phyloP scores from a whole-genome alignment of 2,329 filamentous ascomycete genomes.

The Ceratocystis huliohia region DNA sequence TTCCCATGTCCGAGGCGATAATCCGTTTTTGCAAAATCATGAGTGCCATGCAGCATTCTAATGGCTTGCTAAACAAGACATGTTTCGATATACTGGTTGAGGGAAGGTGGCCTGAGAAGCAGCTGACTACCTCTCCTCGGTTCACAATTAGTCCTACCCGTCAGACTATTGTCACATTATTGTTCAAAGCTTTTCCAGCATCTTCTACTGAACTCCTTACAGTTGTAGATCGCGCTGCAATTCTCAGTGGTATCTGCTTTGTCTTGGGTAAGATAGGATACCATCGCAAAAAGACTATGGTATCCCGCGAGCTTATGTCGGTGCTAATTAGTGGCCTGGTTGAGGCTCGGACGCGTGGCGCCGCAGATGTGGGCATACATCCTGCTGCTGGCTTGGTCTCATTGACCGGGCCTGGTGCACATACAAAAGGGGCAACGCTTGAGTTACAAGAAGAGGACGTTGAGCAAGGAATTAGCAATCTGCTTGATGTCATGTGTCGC shows the following conservation, averaged over 20 bases:
- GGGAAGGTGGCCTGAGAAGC: conserved; percentile 42
- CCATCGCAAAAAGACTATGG: conserved; percentile 79
- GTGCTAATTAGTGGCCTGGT: conserved; percentile 74
- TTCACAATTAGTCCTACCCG: conserved; percentile 45
- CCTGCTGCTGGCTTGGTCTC: conserved; percentile 77
- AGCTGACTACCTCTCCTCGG: conserved; percentile 40
- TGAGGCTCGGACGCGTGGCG: conserved; percentile 81
- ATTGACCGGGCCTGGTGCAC: conserved; percentile 46
- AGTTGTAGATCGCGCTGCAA: conserved; percentile 61
- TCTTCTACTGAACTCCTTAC: conserved; percentile 54
- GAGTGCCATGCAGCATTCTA: conserved; percentile 51
- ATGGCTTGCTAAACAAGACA: conserved; percentile 48
- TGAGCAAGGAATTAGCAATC: conserved; percentile 51
- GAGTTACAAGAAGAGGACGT: conserved; percentile 53
- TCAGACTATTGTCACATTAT: conserved; percentile 49
- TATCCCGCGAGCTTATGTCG: conserved; percentile 72
- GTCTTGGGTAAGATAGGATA: conserved; percentile 69
- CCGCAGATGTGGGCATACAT: conserved; percentile 92
- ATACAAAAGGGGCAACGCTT: conserved; percentile 32
- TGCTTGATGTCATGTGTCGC: conserved; percentile 47
- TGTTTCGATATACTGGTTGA: conserved; percentile 54
- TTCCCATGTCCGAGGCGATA: conserved; percentile 59
- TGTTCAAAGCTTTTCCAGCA: conserved; percentile 60
- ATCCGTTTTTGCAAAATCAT: conserved; percentile 62
- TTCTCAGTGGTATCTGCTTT: conserved; percentile 76